These are phyloP conservation scores for Cucurbita argyrosperma DNA, from an alignment of 306 rosid genomes.

Conservation along the genomic window DNA sequence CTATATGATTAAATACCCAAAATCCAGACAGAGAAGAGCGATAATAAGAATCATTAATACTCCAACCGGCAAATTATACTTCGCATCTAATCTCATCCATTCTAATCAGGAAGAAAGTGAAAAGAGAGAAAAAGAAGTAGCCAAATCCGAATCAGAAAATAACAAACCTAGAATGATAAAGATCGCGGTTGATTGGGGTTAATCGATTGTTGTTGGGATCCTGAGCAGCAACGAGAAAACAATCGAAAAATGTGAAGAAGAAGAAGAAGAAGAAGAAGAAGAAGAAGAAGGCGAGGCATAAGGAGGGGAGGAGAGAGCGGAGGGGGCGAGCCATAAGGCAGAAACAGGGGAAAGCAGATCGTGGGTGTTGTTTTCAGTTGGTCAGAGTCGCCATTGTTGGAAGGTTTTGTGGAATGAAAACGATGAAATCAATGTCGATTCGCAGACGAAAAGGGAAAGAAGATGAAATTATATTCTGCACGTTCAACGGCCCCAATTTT, in stretches of 20 bases:
- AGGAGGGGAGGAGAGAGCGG: constrained; percentile 17
- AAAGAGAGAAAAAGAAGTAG: neutral
- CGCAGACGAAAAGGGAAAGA: neutral
- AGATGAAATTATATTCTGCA: constrained; percentile 9
- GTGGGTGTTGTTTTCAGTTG: neutral
- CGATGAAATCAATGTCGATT: neutral
- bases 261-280: constrained; percentile 10
- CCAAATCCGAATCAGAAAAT: neutral
- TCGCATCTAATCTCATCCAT: neutral
- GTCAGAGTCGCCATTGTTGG: neutral
- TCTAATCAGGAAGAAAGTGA: neutral
- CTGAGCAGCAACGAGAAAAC: constrained; percentile 30
- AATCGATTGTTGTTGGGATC: constrained; percentile 13
- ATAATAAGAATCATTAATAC: neutral
- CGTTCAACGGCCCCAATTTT: constrained; percentile 43
- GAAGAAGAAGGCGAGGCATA: constrained; percentile 12
- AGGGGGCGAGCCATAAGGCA: constrained; percentile 43
- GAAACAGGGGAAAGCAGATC: neutral
- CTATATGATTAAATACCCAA: neutral
- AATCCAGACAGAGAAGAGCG: neutral
- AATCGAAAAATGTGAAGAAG: constrained; percentile 25
- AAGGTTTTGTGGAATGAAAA: neutral
- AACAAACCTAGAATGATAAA: constrained; percentile 69
- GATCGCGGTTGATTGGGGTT: constrained; percentile 61
- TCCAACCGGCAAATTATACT: neutral